These are phyloP conservation scores for Adenanthera pavonina DNA, from an alignment of 306 rosid species.

Conservation along the genomic window DNA sequence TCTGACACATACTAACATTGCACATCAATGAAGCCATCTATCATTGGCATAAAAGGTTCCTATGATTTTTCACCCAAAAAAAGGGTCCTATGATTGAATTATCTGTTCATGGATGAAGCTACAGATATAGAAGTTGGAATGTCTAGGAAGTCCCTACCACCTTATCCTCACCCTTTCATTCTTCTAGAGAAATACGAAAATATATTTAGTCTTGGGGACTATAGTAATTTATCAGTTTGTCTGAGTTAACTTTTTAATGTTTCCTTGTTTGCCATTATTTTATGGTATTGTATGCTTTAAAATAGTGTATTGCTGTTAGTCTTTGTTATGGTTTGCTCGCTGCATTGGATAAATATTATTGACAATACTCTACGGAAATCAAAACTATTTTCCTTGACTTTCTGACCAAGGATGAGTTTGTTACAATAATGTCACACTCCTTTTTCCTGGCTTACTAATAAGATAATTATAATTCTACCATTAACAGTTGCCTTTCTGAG, in stretches of 20 bases:
- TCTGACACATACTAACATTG: background rate
- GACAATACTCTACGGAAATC: background rate
- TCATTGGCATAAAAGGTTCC: background rate
- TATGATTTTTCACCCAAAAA: background rate
- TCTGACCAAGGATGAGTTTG: background rate
- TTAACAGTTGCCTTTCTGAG: background rate
- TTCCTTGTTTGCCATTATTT: background rate
- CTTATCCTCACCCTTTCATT: background rate
- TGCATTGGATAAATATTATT: background rate
- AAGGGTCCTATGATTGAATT: background rate
- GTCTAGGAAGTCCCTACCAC: background rate
- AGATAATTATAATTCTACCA: background rate
- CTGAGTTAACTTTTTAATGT: background rate
- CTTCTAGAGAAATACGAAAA: background rate
- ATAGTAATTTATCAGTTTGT: background rate
- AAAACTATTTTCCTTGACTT: background rate
- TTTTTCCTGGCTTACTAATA: background rate
- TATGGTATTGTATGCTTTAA: background rate
- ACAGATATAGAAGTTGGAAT: conserved; percentile 10
- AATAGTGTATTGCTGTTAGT: background rate
- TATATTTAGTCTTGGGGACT: background rate
- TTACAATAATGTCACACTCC: background rate
- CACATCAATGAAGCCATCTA: conserved; percentile 12
- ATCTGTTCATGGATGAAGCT: background rate
- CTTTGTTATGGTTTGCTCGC: background rate